phyloP scores from a whole-genome alignment of 2,329 filamentous ascomycete species.

The Ophiostoma sp. region DNA sequence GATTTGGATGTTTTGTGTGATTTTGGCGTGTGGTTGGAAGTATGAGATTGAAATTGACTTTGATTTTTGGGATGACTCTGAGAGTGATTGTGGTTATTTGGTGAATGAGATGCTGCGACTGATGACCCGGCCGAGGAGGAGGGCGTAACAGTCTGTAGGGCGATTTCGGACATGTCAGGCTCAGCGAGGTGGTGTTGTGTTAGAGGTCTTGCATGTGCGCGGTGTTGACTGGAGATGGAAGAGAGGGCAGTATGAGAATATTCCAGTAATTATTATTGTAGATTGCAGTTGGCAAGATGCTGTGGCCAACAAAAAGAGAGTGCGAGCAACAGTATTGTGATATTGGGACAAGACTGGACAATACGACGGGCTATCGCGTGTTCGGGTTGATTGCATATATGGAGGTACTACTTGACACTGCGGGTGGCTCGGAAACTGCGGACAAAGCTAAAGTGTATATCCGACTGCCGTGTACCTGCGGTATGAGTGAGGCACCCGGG shows the following conservation, averaged over 20 bases:
- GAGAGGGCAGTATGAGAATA: background rate
- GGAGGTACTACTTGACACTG: constrained; percentile 4
- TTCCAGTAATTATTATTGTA: background rate
- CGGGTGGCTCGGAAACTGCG: constrained; percentile 9
- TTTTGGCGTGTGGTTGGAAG: background rate
- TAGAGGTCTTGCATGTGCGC: constrained; percentile 10
- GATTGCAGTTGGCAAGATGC: background rate
- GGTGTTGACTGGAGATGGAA: background rate
- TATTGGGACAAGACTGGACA: background rate
- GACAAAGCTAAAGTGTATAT: constrained; percentile 10
- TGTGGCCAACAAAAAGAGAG: background rate
- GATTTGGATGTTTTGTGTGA: constrained; percentile 5
- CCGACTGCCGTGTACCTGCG: background rate
- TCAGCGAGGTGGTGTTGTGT: background rate
- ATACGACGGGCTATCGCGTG: constrained; percentile 9
- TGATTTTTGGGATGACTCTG: background rate
- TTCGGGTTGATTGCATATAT: constrained; percentile 9
- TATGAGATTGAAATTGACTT: background rate
- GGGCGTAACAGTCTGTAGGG: constrained; percentile 4
- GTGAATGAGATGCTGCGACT: constrained; percentile 1
- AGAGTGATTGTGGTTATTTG: background rate
- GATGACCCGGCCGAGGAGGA: background rate
- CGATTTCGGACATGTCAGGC: constrained; percentile 12
- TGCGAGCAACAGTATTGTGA: background rate
- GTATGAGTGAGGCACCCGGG: background rate